Conservation (phyloP, 768 basidiomycete species). For the Pleurotus pulmonarius region DNA sequence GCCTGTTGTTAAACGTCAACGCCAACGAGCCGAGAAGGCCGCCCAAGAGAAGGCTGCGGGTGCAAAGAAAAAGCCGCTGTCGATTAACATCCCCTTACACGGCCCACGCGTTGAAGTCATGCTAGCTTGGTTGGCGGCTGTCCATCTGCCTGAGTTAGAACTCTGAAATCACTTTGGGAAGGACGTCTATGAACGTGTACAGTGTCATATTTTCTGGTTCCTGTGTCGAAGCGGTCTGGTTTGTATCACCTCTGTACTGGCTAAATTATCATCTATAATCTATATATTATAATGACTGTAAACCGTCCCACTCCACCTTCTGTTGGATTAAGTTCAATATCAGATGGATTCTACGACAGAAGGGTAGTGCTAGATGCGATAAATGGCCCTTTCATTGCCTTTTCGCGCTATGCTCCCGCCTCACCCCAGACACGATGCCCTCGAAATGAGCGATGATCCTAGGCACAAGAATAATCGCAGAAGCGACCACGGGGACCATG, state of each 20-base stretch:
- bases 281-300: too few relatives aligned
- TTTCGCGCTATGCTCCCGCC: conserved; percentile 13
- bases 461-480: conserved; percentile 20
- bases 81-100: conserved; percentile 80
- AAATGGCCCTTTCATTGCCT: not conserved
- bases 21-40: conserved; percentile 50
- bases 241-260: too few relatives aligned
- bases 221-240: too few relatives aligned
- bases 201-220: too few relatives aligned
- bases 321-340: too few relatives aligned
- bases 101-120: conserved; percentile 84
- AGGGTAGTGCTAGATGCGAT: too few relatives aligned
- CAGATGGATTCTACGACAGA: too few relatives aligned
- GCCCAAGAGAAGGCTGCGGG: conserved; percentile 45
- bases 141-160: conserved; percentile 75
- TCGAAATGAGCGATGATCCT: conserved; percentile 22
- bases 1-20: conserved; percentile 63
- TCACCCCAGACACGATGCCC: conserved; percentile 19
- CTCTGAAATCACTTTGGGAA: not conserved
- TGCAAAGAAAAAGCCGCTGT: conserved; percentile 53
- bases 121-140: conserved; percentile 81
- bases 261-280: too few relatives aligned
- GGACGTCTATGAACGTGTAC: too few relatives aligned
- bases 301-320: too few relatives aligned
- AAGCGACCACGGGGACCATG: conserved; percentile 22